Base-by-base conservation (phyloP, 495 filamentous ascomycete species). In the Alectoria sarmentosa region DNA sequence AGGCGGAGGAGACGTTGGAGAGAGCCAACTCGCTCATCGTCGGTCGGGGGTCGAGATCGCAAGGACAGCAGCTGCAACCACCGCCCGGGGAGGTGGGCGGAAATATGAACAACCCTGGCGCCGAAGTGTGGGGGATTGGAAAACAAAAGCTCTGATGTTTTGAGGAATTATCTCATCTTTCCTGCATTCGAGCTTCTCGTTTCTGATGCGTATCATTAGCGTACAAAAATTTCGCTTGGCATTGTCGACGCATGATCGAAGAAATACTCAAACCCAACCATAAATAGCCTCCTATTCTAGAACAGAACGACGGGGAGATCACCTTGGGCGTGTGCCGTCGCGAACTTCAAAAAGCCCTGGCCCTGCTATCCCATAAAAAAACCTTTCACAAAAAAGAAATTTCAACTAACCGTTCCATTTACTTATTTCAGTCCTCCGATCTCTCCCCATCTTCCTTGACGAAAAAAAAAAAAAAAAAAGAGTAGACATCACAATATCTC, bases 1-100 rank as follows among this genome's bases (percentile, higher is more conserved):
- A 89, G 66, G 86, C 86, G n/a, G 74, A 83, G 61, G 79, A 86
- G 70, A 67, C 48, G 69, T 30, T 68, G 17, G 42, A 41, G 23
- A 61, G 41, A 41, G 55, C 39, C 14, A 34, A 58, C 21, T 28
- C 32, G 23, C 44, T 69, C 15, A 58, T 60, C 26, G 36, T 62
- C 11, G 65, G 48, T 11, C 54, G 36, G 4, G 48, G 36, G n/a
- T 36, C 38, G 23, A 28, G 39, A 34, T 13, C 13, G 57, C 17
- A 21, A 23, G 41, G 46, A 17, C 23, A 36, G n/a, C 44, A 63
- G 23, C 28, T 39, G n/a, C 36, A 63, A 28, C 28, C 48, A 15
- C 36, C 49, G 52, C 62, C 56, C 6, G 70, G 65, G 3, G 55
- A 58, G 15, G 70, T 69, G 5, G 67, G 59, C 11, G 30, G 58